A percentile compares a stretch with the other conserved stretches of the same genome.
phyloP scores from a whole-genome alignment of 2,329 filamentous ascomycete species.

The Helminthosporium solani region DNA sequence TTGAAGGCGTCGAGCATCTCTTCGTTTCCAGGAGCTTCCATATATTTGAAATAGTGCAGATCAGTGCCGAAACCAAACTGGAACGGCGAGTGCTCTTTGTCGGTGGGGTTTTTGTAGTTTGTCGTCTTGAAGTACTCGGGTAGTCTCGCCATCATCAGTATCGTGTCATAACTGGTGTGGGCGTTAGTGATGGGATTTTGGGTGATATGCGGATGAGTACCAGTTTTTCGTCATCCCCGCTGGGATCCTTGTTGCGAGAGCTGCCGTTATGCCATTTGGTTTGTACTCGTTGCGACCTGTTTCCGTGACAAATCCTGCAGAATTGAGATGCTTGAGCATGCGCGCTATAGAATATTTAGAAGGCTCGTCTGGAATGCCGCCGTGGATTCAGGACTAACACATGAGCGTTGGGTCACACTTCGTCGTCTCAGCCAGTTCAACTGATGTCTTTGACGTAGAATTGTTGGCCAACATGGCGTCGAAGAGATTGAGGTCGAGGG shows the following conservation, averaged over 20 bases:
- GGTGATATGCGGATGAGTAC: no score
- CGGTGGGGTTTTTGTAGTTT: conserved; percentile 25
- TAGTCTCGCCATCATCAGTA: conserved; percentile 10
- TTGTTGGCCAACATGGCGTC: neutral
- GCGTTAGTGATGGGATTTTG: neutral
- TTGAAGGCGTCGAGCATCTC: conserved; percentile 24
- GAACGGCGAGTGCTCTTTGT: conserved; percentile 28
- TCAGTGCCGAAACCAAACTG: conserved; percentile 25
- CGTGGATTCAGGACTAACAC: neutral
- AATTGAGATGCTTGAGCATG: no score
- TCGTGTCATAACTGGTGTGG: neutral
- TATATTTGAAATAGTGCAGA: conserved; percentile 27
- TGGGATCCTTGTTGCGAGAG: no score
- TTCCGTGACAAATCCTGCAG: no score
- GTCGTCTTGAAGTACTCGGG: conserved; percentile 27
- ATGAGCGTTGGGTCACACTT: neutral
- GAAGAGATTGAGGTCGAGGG: neutral
- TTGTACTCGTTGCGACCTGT: no score
- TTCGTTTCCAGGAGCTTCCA: conserved; percentile 20
- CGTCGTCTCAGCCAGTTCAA: neutral
- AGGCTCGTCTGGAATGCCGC: no score
- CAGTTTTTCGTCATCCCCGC: no score
- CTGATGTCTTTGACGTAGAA: neutral
- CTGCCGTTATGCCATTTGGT: no score
- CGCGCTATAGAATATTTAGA: neutral